Evolutionary conservation across 495 filamentous ascomycete species (phyloP).

Genomic region (Monascus purpureus): DNA sequence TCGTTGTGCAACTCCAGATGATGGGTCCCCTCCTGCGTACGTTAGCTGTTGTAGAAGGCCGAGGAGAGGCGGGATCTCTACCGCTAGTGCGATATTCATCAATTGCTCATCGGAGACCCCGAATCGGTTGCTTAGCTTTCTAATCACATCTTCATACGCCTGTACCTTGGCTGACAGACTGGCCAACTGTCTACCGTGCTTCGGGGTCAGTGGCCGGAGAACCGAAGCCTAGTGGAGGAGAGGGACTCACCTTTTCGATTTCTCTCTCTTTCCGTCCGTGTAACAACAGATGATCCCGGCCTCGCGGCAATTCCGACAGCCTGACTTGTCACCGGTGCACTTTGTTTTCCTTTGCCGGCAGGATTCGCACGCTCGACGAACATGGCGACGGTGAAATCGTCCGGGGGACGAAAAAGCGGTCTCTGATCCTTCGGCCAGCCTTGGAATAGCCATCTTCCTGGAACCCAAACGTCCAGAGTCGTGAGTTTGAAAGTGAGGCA

Average conservation of each 20-base stretch:
- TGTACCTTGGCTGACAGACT: constrained; percentile 35
- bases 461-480: constrained; percentile 7
- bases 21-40: constrained; percentile 13
- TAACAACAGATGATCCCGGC: constrained; percentile 38
- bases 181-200: constrained; percentile 26
- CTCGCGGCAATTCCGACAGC: constrained; percentile 41
- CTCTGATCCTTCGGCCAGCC: constrained; percentile 26
- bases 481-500: constrained; percentile 7
- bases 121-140: constrained; percentile 21
- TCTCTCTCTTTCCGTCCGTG: constrained; percentile 43
- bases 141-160: constrained; percentile 32
- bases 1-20: constrained; percentile 11
- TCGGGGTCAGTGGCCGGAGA: too few species aligned
- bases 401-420: constrained; percentile 22
- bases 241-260: constrained; percentile 34
- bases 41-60: constrained; percentile 1
- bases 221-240: too few species aligned
- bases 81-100: constrained; percentile 21
- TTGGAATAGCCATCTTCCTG: constrained; percentile 29
- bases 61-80: constrained; percentile 7
- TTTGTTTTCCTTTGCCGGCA: constrained; percentile 42
- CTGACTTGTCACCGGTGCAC: constrained; percentile 40
- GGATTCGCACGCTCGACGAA: constrained; percentile 33
- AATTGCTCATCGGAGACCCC: constrained; percentile 27
- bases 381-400: constrained; percentile 28